Conservation (phyloP, 2,329 filamentous ascomycete species). For the Metarhizium anisopliae region DNA sequence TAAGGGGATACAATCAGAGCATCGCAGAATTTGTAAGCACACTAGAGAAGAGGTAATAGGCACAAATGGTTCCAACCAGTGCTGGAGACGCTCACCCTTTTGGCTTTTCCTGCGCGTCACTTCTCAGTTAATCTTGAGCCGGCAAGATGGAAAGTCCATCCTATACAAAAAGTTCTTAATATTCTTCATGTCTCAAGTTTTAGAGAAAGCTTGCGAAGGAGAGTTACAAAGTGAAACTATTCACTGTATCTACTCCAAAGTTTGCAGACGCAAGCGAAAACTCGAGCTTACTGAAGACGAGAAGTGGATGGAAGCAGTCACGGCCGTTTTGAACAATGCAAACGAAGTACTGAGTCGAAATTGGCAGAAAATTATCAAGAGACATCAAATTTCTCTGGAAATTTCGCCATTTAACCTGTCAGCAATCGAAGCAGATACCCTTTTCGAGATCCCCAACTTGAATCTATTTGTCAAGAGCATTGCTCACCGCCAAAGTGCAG, state of each 20-base stretch:
- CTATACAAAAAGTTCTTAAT: slow-evolving; percentile 45
- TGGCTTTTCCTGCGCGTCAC: slow-evolving; percentile 9
- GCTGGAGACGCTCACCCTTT: slow-evolving; percentile 3
- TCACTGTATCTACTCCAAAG: slow-evolving; percentile 33
- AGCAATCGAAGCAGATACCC: not conserved
- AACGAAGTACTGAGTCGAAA: not conserved
- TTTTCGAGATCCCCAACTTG: not conserved
- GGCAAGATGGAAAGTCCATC: slow-evolving; percentile 11
- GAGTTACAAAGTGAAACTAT: slow-evolving; percentile 19
- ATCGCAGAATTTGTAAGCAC: slow-evolving; percentile 33
- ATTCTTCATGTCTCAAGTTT: slow-evolving; percentile 29
- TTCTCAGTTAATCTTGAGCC: slow-evolving; percentile 3
- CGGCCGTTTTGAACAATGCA: not conserved
- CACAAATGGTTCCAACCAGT: not conserved
- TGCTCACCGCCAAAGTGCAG: not conserved
- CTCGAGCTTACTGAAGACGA: slow-evolving; percentile 13
- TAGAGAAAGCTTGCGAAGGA: slow-evolving; percentile 15
- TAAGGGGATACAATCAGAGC: slow-evolving; percentile 20
- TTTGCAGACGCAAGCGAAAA: slow-evolving; percentile 33
- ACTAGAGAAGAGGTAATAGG: slow-evolving; percentile 37
- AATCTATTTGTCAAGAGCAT: not conserved
- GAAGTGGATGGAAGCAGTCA: slow-evolving; percentile 6
- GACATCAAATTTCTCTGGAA: not conserved
- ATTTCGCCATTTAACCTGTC: not conserved
- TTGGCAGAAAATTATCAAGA: not conserved